These are phyloP conservation scores for Sporothrix phasma DNA, from an alignment of 2,329 filamentous ascomycete species.

Conservation along the genomic window DNA sequence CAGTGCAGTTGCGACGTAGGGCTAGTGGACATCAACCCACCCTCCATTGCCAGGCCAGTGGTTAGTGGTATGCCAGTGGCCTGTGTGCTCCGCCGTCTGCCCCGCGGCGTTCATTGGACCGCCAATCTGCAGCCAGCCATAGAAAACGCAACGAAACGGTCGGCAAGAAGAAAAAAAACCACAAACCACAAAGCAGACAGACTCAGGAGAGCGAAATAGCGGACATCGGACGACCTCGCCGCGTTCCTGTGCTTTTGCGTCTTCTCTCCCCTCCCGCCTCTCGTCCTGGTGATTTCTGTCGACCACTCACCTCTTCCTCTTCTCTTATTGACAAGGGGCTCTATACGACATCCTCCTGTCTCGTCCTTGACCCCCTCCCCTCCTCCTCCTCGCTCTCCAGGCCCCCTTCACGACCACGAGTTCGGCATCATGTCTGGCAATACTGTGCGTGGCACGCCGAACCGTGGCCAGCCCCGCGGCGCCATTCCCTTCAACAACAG, in stretches of 20 bases:
- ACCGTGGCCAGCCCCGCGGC: constrained; percentile 47
- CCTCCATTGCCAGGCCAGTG: not conserved
- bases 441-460: constrained; percentile 63
- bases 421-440: constrained; percentile 41
- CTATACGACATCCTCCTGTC: not conserved
- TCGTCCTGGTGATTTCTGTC: not conserved
- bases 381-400: not conserved
- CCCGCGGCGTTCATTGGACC: constrained; percentile 10
- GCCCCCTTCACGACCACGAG: not conserved
- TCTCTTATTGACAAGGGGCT: not conserved
- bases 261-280: not conserved
- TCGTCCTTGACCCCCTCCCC: not conserved
- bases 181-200: not conserved
- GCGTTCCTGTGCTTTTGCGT: not conserved
- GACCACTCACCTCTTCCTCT: not conserved
- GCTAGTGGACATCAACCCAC: constrained; percentile 9
- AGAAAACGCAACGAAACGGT: constrained; percentile 8
- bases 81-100: constrained; percentile 5
- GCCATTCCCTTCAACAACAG: constrained; percentile 52
- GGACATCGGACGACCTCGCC: constrained; percentile 9
- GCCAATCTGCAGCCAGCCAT: not conserved
- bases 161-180: not conserved
- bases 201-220: constrained; percentile 2
- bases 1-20: no score
- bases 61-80: not conserved